Evolutionary conservation across 805 yeast genomes (phyloP).

Genomic region (Komagataella phaffii): DNA sequence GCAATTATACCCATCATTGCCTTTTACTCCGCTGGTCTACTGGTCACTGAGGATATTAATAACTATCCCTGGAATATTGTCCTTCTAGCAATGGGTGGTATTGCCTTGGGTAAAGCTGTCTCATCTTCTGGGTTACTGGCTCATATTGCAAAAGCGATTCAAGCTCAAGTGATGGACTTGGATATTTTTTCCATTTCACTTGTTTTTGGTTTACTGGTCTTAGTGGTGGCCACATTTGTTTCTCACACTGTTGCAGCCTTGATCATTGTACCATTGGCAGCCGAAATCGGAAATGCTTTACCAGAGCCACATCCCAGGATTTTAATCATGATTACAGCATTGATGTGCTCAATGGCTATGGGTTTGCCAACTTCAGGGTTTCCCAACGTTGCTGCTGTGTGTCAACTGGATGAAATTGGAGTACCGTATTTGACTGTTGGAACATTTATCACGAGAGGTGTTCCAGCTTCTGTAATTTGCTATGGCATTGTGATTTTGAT

Average conservation of each 20-base stretch:
- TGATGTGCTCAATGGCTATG: constrained; percentile 90
- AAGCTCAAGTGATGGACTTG: constrained; percentile 47
- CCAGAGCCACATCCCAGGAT: constrained; percentile 77
- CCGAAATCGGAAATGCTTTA: constrained; percentile 71
- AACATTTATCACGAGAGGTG: constrained; percentile 81
- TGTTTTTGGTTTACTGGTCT: constrained; percentile 69
- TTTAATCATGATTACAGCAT: constrained; percentile 50
- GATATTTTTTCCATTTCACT: constrained; percentile 62
- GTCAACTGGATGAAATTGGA: constrained; percentile 87
- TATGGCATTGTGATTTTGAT: constrained; percentile 62
- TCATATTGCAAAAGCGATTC: constrained; percentile 64
- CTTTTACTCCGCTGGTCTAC: constrained; percentile 84
- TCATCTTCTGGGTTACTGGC: constrained; percentile 78
- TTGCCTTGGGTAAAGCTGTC: constrained; percentile 91
- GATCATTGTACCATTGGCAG: constrained; percentile 80
- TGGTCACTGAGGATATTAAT: constrained; percentile 84
- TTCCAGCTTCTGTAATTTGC: constrained; percentile 71
- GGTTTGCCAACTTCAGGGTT: constrained; percentile 96
- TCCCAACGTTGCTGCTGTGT: constrained; percentile 95
- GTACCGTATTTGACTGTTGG: constrained; percentile 79
- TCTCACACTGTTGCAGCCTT: constrained; percentile 96
- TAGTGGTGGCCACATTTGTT: constrained; percentile 85
- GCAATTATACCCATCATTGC: constrained; percentile 82
- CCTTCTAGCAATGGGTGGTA: constrained; percentile 94
- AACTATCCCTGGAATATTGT: constrained; percentile 96